Percentiles rank a stretch among this genome's conserved stretches.
Conservation (phyloP, 2,329 filamentous ascomycete species). For the Tetracladium maxilliforme region DNA sequence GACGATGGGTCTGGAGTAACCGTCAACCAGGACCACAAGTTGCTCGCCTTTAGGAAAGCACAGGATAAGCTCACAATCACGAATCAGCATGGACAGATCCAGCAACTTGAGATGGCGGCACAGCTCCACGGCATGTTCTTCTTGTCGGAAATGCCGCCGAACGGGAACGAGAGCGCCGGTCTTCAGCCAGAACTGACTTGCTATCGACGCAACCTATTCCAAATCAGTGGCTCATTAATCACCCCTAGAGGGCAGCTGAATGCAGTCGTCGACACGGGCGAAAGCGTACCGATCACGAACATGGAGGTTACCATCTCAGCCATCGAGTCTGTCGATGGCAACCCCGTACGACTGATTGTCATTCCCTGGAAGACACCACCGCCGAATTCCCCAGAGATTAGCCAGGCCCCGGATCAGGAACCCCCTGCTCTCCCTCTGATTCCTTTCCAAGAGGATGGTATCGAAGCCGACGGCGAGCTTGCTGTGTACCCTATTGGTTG, state of each 20-base stretch:
- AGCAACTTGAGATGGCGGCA: constrained; percentile 36
- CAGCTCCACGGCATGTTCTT: constrained; percentile 87
- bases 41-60: constrained; percentile 14
- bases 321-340: constrained; percentile 88
- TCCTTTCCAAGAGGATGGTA: constrained; percentile 12
- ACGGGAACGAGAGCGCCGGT: no score
- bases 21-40: constrained; percentile 16
- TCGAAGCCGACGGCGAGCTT: constrained; percentile 64
- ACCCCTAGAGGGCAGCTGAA: constrained; percentile 66
- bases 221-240: constrained; percentile 82
- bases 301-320: constrained; percentile 84
- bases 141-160: constrained; percentile 52
- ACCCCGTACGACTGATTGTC: constrained; percentile 83
- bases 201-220: constrained; percentile 90
- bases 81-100: constrained; percentile 30
- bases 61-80: constrained; percentile 27
- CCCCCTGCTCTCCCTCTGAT: constrained; percentile 68
- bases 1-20: constrained; percentile 12
- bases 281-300: constrained; percentile 66
- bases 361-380: constrained; percentile 96
- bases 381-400: constrained; percentile 56
- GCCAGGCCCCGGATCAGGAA: constrained; percentile 61
- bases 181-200: constrained; percentile 78
- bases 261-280: constrained; percentile 70
- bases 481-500: constrained; percentile 88